phyloP scores from a whole-genome alignment of 768 basidiomycete species.

The Fistulinella prunicolor region DNA sequence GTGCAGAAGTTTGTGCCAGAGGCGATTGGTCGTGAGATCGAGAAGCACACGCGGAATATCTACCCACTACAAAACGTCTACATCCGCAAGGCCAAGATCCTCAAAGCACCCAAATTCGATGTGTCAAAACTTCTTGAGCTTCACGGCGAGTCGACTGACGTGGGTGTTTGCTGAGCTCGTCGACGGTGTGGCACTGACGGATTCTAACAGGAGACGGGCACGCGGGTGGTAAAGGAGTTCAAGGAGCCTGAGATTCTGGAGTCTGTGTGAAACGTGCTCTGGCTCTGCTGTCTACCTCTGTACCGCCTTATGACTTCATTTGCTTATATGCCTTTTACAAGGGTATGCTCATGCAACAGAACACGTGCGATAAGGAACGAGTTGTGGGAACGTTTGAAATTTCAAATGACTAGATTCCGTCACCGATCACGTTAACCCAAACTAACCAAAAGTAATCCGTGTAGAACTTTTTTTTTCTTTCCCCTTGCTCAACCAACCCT shows the following conservation, averaged over 20 bases:
- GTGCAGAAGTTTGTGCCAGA: constrained; percentile 99
- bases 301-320: constrained; percentile 34
- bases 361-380: constrained; percentile 1
- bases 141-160: constrained; percentile 93
- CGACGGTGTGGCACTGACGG: constrained; percentile 5
- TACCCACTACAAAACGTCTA: constrained; percentile 99
- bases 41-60: constrained; percentile 95
- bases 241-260: constrained; percentile 95
- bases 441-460: background rate
- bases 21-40: constrained; percentile 98
- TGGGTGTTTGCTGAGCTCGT: constrained; percentile 38
- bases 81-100: constrained; percentile 98
- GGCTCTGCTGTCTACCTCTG: constrained; percentile 34
- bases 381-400: background rate
- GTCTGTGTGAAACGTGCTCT: constrained; percentile 67
- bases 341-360: constrained; percentile 36
- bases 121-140: constrained; percentile 93
- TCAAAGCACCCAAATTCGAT: constrained; percentile 97
- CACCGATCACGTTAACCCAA: constrained; percentile 6
- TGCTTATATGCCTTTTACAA: constrained; percentile 34
- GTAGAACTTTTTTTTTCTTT: background rate
- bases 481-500: background rate
- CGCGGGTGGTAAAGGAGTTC: constrained; percentile 92
- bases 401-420: constrained; percentile 6
- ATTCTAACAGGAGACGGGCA: constrained; percentile 78